These are phyloP conservation scores for Flaveria trinervia DNA, from an alignment of 129 eudicot species.

Conservation along the genomic window DNA sequence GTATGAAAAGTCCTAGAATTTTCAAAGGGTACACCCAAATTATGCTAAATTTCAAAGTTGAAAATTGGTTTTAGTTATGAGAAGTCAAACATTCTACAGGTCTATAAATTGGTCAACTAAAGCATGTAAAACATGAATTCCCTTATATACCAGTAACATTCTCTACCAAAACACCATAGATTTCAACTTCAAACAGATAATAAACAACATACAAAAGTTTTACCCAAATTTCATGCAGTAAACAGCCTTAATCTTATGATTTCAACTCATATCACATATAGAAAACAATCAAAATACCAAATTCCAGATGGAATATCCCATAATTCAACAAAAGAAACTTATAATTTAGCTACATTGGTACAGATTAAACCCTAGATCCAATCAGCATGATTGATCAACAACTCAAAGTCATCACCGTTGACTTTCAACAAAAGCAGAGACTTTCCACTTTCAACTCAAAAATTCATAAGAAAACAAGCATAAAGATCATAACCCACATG, in stretches of 20 bases:
- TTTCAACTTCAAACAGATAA: slow-evolving; percentile 7
- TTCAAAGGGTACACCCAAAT: not conserved
- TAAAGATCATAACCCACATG: slow-evolving; percentile 29
- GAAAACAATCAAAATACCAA: slow-evolving; percentile 11
- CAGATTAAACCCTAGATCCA: slow-evolving; percentile 21
- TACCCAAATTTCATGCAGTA: slow-evolving; percentile 16
- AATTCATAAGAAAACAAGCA: slow-evolving; percentile 30
- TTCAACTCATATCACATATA: slow-evolving; percentile 20
- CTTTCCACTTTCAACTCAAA: slow-evolving; percentile 14
- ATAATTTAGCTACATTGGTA: slow-evolving; percentile 16
- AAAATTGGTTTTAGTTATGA: not conserved
- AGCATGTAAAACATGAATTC: not conserved
- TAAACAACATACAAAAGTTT: slow-evolving; percentile 9
- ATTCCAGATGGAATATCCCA: slow-evolving; percentile 13
- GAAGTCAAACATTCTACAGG: not conserved
- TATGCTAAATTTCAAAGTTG: not conserved
- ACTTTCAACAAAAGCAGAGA: slow-evolving; percentile 23
- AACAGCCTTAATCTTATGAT: not conserved
- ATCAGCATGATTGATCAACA: not conserved
- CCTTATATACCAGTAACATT: not conserved
- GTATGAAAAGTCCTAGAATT: not conserved
- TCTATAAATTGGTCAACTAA: slow-evolving; percentile 1
- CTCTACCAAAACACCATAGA: slow-evolving; percentile 10
- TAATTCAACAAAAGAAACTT: not conserved
- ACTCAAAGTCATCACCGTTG: slow-evolving; percentile 14